phyloP scores from a whole-genome alignment of 176 grass and related monocot species.

The Musa itinerans region DNA sequence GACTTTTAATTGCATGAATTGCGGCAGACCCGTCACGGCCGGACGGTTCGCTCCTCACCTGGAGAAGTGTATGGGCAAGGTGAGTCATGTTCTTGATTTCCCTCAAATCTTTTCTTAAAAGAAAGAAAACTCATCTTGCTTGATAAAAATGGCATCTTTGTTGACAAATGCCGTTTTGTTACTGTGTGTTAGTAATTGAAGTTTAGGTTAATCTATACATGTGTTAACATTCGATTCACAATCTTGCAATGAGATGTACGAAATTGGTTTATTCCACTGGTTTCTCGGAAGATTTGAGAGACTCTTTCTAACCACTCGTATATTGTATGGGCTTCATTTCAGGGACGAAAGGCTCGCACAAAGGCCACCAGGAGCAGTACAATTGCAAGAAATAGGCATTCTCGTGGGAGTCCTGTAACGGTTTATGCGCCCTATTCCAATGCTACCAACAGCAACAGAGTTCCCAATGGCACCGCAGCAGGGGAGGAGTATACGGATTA shows the following conservation, averaged over 20 bases:
- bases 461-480: constrained; percentile 31
- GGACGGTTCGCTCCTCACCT: constrained; percentile 92
- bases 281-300: neutral
- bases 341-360: constrained; percentile 71
- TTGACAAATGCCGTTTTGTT: neutral
- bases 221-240: neutral
- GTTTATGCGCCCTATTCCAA: constrained; percentile 50
- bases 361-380: constrained; percentile 73
- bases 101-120: neutral
- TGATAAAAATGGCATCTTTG: neutral
- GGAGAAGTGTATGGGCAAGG: constrained; percentile 99
- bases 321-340: constrained; percentile 13
- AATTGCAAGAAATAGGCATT: constrained; percentile 46
- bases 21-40: constrained; percentile 55
- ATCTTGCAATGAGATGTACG: neutral
- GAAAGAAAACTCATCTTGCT: no score
- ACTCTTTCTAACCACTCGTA: neutral
- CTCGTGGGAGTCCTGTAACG: constrained; percentile 34
- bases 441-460: constrained; percentile 18
- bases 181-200: neutral
- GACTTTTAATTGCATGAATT: constrained; percentile 85
- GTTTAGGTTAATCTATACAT: neutral
- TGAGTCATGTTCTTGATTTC: constrained; percentile 11
- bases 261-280: neutral
- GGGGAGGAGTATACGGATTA: constrained; percentile 43